phyloP scores from a whole-genome alignment of 2,329 filamentous ascomycete genomes.

The Aureobasidium lini region DNA sequence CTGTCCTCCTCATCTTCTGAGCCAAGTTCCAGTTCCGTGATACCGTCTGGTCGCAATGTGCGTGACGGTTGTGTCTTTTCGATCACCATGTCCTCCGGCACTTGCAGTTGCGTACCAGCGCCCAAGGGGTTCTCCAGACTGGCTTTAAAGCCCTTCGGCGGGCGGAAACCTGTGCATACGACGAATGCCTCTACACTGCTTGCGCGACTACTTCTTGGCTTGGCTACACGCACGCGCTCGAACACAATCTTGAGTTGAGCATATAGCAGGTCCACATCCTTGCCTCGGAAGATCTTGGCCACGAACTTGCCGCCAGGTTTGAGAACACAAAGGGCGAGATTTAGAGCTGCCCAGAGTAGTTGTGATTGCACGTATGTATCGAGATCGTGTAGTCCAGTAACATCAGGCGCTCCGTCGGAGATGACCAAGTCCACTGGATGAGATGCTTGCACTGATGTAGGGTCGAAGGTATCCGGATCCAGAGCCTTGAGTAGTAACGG shows the following conservation, averaged over 20 bases:
- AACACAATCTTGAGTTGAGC: slow-evolving; percentile 92
- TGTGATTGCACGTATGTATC: slow-evolving; percentile 98
- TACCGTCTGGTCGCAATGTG: slow-evolving; percentile 37
- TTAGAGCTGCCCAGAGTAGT: slow-evolving; percentile 86
- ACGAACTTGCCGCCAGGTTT: slow-evolving; percentile 93
- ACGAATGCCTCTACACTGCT: slow-evolving; percentile 97
- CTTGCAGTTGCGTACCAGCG: slow-evolving; percentile 48
- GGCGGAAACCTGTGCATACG: slow-evolving; percentile 83
- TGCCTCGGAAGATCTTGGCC: slow-evolving; percentile 91
- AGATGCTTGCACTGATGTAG: slow-evolving; percentile 43
- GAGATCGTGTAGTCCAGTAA: slow-evolving; percentile 91
- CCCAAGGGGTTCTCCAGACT: slow-evolving; percentile 70
- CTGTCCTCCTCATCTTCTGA: slow-evolving; percentile 37
- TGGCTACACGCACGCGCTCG: slow-evolving; percentile 77
- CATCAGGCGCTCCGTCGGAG: slow-evolving; percentile 91
- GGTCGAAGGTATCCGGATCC: slow-evolving; percentile 54
- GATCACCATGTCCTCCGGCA: neutral
- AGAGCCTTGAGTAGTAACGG: slow-evolving; percentile 79
- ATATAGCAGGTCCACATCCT: slow-evolving; percentile 92
- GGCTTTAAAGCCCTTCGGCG: slow-evolving; percentile 66
- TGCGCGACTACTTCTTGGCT: slow-evolving; percentile 87
- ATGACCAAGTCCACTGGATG: slow-evolving; percentile 88
- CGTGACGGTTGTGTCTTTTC: slow-evolving; percentile 22
- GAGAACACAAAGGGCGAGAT: slow-evolving; percentile 86
- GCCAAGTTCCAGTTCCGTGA: slow-evolving; percentile 40